phyloP scores from a whole-genome alignment of 176 grass and related monocot genomes.

The Oryza brachyantha region DNA sequence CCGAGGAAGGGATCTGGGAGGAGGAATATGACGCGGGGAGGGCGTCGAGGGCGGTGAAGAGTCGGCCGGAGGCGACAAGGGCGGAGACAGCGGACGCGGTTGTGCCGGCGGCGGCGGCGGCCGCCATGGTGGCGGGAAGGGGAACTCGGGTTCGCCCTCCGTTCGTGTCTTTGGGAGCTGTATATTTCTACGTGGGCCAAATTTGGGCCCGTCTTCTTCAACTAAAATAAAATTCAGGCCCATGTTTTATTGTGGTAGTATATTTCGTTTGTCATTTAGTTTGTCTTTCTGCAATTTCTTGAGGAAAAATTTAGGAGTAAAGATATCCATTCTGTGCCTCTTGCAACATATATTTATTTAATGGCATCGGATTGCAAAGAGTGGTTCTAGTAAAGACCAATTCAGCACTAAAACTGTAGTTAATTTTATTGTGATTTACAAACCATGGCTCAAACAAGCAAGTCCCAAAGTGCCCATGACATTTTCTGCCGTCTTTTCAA shows the following conservation, averaged over 20 bases:
- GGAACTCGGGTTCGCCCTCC: neutral
- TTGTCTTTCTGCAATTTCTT: neutral
- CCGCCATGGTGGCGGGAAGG: conserved; percentile 30
- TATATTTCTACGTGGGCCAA: neutral
- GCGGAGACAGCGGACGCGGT: conserved; percentile 5
- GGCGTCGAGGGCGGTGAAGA: conserved; percentile 45
- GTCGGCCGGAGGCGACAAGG: conserved; percentile 21
- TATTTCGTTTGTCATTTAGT: neutral
- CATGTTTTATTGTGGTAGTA: neutral
- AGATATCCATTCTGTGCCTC: too few species aligned
- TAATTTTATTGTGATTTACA: too few species aligned
- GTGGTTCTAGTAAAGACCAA: neutral
- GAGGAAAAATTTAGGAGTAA: neutral
- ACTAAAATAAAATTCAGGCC: neutral
- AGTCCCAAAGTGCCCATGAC: neutral
- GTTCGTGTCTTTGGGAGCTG: neutral
- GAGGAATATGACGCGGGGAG: conserved; percentile 1
- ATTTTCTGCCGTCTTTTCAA: neutral
- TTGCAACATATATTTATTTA: neutral
- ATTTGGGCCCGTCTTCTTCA: neutral
- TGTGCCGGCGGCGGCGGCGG: conserved; percentile 7
- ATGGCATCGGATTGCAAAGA: neutral
- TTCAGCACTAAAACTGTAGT: too few species aligned
- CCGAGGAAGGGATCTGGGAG: conserved; percentile 18
- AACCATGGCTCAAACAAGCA: neutral